These are phyloP conservation scores for Afroboletus lepidellus DNA, from an alignment of 1,284 basidiomycete species.

Conservation along the genomic window DNA sequence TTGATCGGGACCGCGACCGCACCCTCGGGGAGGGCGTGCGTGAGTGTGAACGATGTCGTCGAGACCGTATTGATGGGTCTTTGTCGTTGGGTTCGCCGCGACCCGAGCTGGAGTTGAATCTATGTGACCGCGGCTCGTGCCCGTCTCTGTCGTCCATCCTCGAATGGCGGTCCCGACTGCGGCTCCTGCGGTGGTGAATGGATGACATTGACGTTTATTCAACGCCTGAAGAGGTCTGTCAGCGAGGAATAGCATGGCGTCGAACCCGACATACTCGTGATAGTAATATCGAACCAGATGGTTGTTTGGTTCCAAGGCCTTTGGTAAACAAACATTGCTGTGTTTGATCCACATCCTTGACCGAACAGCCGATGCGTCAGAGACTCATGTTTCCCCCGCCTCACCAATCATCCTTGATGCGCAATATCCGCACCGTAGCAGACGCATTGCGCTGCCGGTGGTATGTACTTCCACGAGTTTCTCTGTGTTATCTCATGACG, in stretches of 20 bases:
- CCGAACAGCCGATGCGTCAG: slow-evolving; percentile 19
- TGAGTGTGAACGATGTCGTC: slow-evolving; percentile 20
- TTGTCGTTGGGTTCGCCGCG: slow-evolving; percentile 8
- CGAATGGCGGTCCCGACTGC: slow-evolving; percentile 16
- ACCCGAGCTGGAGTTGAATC: slow-evolving; percentile 9
- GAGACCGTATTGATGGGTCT: slow-evolving; percentile 5
- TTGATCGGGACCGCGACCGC: slow-evolving; percentile 28
- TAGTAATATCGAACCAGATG: slow-evolving; percentile 1
- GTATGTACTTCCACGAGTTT: slow-evolving; percentile 17
- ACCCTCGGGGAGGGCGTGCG: slow-evolving; percentile 23
- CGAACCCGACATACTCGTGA: slow-evolving; percentile 3
- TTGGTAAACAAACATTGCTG: slow-evolving; percentile 28
- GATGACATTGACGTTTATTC: slow-evolving; percentile 19
- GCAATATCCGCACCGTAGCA: slow-evolving; percentile 31
- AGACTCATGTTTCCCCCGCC: slow-evolving; percentile 3
- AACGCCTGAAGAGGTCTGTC: neutral
- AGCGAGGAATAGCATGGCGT: neutral
- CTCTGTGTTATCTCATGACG: slow-evolving; percentile 12
- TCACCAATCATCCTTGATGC: slow-evolving; percentile 11
- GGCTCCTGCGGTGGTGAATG: slow-evolving; percentile 20
- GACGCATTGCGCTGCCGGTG: slow-evolving; percentile 14
- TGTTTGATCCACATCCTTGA: slow-evolving; percentile 18
- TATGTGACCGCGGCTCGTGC: slow-evolving; percentile 17
- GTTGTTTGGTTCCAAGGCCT: slow-evolving; percentile 32
- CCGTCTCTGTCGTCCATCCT: slow-evolving; percentile 15